Evolutionary conservation across 371 early-diverging fungal genomes (phyloP), one percentile per base, ranked within the genome.

Genomic region (Mucor velutinosus): DNA sequence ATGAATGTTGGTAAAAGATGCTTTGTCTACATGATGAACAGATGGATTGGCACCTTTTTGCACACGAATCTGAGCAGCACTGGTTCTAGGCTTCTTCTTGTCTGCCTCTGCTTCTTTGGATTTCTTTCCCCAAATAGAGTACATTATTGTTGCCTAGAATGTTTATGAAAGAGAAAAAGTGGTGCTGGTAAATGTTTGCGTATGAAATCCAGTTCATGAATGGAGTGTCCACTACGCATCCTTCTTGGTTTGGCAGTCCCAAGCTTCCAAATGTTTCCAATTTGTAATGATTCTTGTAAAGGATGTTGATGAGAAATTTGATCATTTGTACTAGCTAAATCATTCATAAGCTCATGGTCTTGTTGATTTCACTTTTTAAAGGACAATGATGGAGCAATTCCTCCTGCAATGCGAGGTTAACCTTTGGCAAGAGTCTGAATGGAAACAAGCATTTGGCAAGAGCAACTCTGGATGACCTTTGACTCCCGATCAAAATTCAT

Each of bases 1-100:
- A 32, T 7, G 8, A 21, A 19, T n/a, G 14, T 35, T 33, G 14
- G 17, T 41, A 14, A 25, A 6, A 12, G 19, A 10, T 1, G 37
- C 12, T 14, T 51, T 14, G 8, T 11, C 19, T 32, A n/a, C 10
- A 35, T 12, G 14, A 17, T 43, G 30, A 29, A 8, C 19, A 1
- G 15, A 45, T n/a, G 49, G n/a, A 17, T 30, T 7, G 10, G 29
- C 73, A 91, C 94, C 96, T 88, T 96, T 98, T 79, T 97, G 97
- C 29, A 96, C 87, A 60, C 97, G 88, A 58, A 97, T 92, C 70
- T 92, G 93, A 11, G 95, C 95, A 4, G 97, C 94, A 56, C 93
- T 89, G 19, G 92, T 91, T 79, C 92, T 93, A 19, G 93, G 88
- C 78, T 94, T 93, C 75, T 86, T 91, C 71, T 92, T 89, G 66